A percentile compares a stretch with the other conserved stretches of the same genome.
phyloP scores from a whole-genome alignment of 2,329 filamentous ascomycete genomes.

The Didymella pinodella region DNA sequence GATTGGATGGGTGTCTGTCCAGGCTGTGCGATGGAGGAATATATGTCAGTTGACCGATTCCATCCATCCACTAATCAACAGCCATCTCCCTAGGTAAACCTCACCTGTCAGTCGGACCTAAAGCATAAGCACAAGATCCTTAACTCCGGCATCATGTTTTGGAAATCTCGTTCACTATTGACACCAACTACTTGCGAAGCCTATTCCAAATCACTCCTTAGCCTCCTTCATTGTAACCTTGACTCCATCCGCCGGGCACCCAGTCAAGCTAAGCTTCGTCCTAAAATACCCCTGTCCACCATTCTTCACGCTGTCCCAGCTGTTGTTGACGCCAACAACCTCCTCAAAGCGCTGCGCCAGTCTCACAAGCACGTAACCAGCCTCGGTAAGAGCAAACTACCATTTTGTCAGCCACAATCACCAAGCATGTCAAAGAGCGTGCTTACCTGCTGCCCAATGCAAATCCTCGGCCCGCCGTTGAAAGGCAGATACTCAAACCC shows the following conservation, averaged over 20 bases:
- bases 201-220: constrained; percentile 16
- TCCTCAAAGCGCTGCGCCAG: constrained; percentile 41
- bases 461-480: constrained; percentile 45
- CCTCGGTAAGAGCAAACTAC: constrained; percentile 44
- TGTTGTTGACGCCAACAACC: constrained; percentile 37
- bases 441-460: constrained; percentile 39
- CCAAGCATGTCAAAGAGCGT: fast-evolving
- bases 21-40: no score
- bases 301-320: constrained; percentile 36
- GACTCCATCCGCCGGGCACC: constrained; percentile 43
- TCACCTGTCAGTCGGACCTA: no score
- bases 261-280: constrained; percentile 36
- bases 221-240: constrained; percentile 45
- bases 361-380: constrained; percentile 39
- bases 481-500: constrained; percentile 49
- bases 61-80: no score
- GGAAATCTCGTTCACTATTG: no score
- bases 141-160: no score
- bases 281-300: constrained; percentile 37
- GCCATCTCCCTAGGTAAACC: no score
- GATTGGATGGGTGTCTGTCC: no score
- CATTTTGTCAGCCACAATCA: background rate
- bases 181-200: background rate
- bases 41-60: no score
- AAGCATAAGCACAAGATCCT: no score